phyloP scores from a whole-genome alignment of 192 early-diverging fungal species.

The Umbelopsis vinacea region DNA sequence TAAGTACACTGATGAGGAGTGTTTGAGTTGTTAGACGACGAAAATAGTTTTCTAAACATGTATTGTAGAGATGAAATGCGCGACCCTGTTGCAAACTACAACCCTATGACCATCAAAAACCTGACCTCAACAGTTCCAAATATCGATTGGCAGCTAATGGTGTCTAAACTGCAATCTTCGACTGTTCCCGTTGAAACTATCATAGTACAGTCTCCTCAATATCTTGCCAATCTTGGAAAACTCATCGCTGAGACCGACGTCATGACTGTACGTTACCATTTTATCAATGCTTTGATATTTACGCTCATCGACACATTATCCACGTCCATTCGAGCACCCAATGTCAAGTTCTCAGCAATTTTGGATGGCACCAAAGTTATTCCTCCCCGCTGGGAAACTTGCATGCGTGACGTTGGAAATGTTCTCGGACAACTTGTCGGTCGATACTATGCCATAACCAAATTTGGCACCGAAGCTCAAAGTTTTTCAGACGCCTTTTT shows the following conservation, averaged over 20 bases:
- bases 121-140: constrained; percentile 41
- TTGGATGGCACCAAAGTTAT: constrained; percentile 23
- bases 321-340: not conserved
- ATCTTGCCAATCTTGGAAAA: constrained; percentile 45
- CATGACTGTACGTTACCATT: constrained; percentile 48
- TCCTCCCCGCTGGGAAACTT: constrained; percentile 47
- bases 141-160: constrained; percentile 45
- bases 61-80: constrained; percentile 46
- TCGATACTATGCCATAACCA: constrained; percentile 4
- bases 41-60: not conserved
- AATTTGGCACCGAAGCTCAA: constrained; percentile 39
- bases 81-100: constrained; percentile 58
- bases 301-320: not conserved
- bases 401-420: constrained; percentile 24
- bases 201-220: constrained; percentile 51
- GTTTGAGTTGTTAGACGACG: not conserved
- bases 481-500: constrained; percentile 43
- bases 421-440: constrained; percentile 20
- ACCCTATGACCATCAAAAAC: constrained; percentile 40
- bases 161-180: constrained; percentile 29
- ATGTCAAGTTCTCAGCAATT: not conserved
- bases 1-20: constrained; percentile 24
- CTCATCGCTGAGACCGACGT: constrained; percentile 44
- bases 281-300: constrained; percentile 31
- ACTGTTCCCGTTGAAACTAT: constrained; percentile 36